These are phyloP conservation scores for Obelidium mucronatum DNA, from an alignment of 192 early-diverging fungal genomes.

Conservation along the genomic window DNA sequence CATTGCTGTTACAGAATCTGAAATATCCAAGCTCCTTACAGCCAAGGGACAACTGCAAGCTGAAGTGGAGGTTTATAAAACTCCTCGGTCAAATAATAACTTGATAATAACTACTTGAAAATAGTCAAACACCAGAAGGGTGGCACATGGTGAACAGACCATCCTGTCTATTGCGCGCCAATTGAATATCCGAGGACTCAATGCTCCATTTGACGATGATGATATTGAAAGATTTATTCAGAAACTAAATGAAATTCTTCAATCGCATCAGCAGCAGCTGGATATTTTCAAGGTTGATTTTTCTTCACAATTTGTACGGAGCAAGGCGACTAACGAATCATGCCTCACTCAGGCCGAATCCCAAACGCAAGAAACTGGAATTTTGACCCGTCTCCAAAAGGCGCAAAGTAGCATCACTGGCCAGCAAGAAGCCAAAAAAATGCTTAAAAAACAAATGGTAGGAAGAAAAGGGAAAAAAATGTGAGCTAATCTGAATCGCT, in stretches of 20 bases:
- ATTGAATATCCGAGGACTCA: slow-evolving; percentile 45
- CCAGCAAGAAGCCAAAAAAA: slow-evolving; percentile 49
- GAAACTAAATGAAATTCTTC: slow-evolving; percentile 43
- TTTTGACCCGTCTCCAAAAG: slow-evolving; percentile 26
- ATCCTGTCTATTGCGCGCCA: background rate
- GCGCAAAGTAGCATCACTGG: slow-evolving; percentile 33
- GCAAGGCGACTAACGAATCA: too few species aligned
- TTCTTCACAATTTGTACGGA: background rate
- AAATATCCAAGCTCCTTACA: background rate
- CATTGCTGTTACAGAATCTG: background rate
- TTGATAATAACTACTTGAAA: background rate
- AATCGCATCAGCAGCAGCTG: background rate
- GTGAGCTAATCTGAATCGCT: too few species aligned
- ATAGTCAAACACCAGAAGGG: background rate
- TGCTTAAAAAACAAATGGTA: slow-evolving; percentile 43
- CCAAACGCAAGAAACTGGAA: slow-evolving; percentile 19
- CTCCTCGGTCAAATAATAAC: background rate
- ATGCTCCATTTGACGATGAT: slow-evolving; percentile 37
- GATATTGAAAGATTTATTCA: slow-evolving; percentile 54
- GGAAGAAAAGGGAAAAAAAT: too few species aligned
- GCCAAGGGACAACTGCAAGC: slow-evolving; percentile 63
- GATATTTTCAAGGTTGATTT: slow-evolving; percentile 4
- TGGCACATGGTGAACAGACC: slow-evolving; percentile 1
- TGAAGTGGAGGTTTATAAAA: slow-evolving; percentile 46
- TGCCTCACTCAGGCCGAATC: slow-evolving; percentile 30